Evolutionary conservation across 1,139 yeast genomes (phyloP).

Genomic region (Saccharomycopsis hybrid): DNA sequence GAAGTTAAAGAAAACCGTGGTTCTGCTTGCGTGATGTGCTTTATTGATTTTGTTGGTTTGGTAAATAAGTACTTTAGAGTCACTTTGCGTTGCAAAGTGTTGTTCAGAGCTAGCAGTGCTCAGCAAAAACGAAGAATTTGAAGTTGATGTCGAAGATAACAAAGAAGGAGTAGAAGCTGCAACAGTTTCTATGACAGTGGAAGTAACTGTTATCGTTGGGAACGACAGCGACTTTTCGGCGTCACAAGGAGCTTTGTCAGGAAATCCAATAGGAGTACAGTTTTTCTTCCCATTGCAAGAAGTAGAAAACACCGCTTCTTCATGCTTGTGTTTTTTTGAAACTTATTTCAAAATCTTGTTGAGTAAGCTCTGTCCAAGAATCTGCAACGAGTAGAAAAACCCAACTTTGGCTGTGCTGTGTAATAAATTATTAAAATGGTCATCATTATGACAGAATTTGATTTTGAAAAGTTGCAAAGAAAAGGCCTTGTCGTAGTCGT

Average conservation of each 20-base stretch:
- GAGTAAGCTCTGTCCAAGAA: constrained; percentile 4
- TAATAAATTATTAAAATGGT: constrained; percentile 6
- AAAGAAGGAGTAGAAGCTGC: constrained; percentile 10
- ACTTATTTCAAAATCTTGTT: constrained; percentile 14
- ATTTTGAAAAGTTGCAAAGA: constrained; percentile 8
- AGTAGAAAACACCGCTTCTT: constrained; percentile 10
- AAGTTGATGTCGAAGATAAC: neutral
- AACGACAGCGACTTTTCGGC: neutral
- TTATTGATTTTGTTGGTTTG: no score
- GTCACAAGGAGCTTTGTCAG: constrained; percentile 10
- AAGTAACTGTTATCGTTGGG: neutral
- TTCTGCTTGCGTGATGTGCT: no score
- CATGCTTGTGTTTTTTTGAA: neutral
- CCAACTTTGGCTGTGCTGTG: constrained; percentile 6
- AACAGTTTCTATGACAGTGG: constrained; percentile 3
- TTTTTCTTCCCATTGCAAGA: constrained; percentile 12
- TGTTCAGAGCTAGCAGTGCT: no score
- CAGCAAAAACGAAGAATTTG: neutral
- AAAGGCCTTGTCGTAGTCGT: constrained; percentile 4
- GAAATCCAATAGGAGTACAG: constrained; percentile 15
- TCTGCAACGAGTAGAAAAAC: constrained; percentile 16
- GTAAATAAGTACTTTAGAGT: no score
- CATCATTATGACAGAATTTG: constrained; percentile 13
- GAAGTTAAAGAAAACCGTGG: no score
- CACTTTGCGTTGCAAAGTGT: no score